Conservation (phyloP, 805 yeast species). For the Hanseniaspora occidentalis region DNA sequence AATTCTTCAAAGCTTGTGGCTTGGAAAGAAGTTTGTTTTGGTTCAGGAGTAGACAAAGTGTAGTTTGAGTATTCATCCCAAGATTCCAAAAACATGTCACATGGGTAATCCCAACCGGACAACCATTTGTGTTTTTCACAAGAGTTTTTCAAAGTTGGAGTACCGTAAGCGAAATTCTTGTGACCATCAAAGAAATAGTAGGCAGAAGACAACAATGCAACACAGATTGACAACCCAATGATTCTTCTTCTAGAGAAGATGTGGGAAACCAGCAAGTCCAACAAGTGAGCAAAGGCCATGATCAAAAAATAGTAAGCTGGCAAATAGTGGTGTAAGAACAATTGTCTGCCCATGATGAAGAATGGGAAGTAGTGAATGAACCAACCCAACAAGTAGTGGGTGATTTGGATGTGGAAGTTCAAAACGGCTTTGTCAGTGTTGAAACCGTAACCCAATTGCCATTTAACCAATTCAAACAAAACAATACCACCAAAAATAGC, state of each 20-base stretch:
- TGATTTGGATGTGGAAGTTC: slow-evolving; percentile 52
- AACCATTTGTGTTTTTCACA: slow-evolving; percentile 54
- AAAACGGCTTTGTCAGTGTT: slow-evolving; percentile 39
- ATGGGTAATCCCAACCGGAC: slow-evolving; percentile 79
- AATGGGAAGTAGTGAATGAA: slow-evolving; percentile 60
- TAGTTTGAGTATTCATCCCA: slow-evolving; percentile 17
- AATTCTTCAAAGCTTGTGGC: slow-evolving; percentile 3
- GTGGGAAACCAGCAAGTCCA: slow-evolving; percentile 34
- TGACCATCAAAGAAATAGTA: slow-evolving; percentile 44
- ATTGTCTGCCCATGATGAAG: slow-evolving; percentile 81
- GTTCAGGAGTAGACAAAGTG: slow-evolving; percentile 4
- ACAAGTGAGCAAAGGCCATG: slow-evolving; percentile 57
- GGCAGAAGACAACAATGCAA: slow-evolving; percentile 35
- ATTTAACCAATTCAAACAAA: slow-evolving; percentile 35
- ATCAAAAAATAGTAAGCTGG: slow-evolving; percentile 87
- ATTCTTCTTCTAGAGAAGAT: slow-evolving; percentile 19
- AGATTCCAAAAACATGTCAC: slow-evolving; percentile 38
- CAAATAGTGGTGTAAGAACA: slow-evolving; percentile 86
- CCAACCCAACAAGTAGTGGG: slow-evolving; percentile 61
- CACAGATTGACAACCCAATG: slow-evolving; percentile 34
- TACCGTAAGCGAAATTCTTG: slow-evolving; percentile 67
- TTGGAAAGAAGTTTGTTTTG: slow-evolving; percentile 6
- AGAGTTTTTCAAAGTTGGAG: slow-evolving; percentile 59
- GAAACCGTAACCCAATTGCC: slow-evolving; percentile 50
- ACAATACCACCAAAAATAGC: slow-evolving; percentile 36